Percentiles rank a stretch among this genome's conserved stretches.
Evolutionary conservation across 139 green algal genomes (phyloP).

Genomic region (Chlamydomonas eustigma): DNA sequence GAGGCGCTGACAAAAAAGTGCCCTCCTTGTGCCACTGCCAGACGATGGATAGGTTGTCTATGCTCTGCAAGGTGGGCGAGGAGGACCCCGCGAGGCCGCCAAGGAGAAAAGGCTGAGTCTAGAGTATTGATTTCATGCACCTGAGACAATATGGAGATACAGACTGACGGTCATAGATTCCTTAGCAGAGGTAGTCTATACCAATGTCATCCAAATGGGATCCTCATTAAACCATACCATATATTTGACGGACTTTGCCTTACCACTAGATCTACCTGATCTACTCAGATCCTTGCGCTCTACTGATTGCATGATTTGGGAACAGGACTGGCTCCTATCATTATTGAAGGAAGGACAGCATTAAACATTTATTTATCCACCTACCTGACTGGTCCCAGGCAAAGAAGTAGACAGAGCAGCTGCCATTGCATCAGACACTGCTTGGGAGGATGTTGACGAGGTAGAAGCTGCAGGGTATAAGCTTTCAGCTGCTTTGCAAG

Average conservation of each 20-base stretch:
- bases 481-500: neutral
- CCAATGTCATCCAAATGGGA: too few species aligned
- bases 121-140: too few species aligned
- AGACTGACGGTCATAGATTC: too few species aligned
- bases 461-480: neutral
- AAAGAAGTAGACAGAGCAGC: slow-evolving; percentile 1
- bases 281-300: neutral
- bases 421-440: slow-evolving; percentile 16
- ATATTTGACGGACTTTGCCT: too few species aligned
- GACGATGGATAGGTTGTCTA: slow-evolving; percentile 59
- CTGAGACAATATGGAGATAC: too few species aligned
- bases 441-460: slow-evolving; percentile 1
- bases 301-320: too few species aligned
- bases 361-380: too few species aligned
- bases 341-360: too few species aligned
- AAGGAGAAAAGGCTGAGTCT: slow-evolving; percentile 27
- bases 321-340: too few species aligned
- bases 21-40: slow-evolving; percentile 61
- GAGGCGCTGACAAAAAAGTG: slow-evolving; percentile 75
- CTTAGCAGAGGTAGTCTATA: too few species aligned
- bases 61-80: slow-evolving; percentile 90
- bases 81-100: slow-evolving; percentile 83
- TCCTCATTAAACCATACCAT: too few species aligned
- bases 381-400: neutral
- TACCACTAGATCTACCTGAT: too few species aligned